Base-by-base conservation (phyloP, 345 rosid species). In the Punica granatum region DNA sequence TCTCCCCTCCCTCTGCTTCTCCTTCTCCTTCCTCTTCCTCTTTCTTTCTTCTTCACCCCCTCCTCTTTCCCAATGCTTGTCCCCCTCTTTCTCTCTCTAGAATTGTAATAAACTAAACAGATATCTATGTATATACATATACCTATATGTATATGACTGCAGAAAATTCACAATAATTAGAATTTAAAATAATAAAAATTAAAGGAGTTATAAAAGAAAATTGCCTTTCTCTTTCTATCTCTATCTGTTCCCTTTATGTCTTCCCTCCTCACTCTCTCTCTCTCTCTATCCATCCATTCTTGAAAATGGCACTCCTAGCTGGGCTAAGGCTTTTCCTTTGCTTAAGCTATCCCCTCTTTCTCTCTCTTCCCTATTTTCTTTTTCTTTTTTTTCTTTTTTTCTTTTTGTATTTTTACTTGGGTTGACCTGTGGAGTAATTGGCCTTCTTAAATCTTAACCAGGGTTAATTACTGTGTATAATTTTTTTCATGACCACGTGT, bases 21-120 rank as follows among this genome's bases (percentile, higher is more conserved):
- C 33, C 72, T 33, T 61, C 62, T 63, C 14, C 62, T 13, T 31
- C 61, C 67, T 12, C 60, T n/a, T 2, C 39, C 32, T 10, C 15
- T 62, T 60, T 58, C 37, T 30, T 46, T 48, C 67, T 21, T 39
- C 58, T 39, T 43, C 43, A 39, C 56, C 39, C 34, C 59, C 58
- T 63, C 44, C 70, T 35, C 67, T 60, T 66, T n/a, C 65, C 36
- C 53, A 67, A 39, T 25, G 48, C 64, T 73, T 19, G 35, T 42
- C 18, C 26, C 51, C 26, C 51, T 6, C 42, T 43, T 30, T 73
- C 62, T 61, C 66, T 35, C 64, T 73, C 69, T 70, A 9, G 31
- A 60, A 65, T 18, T 14, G 49, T 1, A 44, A 44, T 16, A 18
- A 18, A n/a, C n/a, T 37, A 37, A 37, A 37, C 41, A 37, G 11